phyloP scores from a whole-genome alignment of 116 monocot genomes.

The Cymodocea nodosa region DNA sequence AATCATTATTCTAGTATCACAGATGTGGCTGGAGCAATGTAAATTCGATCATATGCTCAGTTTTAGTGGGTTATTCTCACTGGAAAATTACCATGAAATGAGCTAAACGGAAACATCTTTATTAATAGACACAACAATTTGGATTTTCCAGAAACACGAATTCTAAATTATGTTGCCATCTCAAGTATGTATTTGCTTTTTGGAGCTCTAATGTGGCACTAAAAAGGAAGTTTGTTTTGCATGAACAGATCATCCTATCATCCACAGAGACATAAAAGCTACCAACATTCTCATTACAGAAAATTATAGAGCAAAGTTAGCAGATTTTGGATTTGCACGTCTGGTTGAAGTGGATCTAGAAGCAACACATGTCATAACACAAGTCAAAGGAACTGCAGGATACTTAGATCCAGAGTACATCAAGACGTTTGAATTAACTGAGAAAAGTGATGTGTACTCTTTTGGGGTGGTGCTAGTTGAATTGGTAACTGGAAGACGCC shows the following conservation, averaged over 20 bases:
- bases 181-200: no score
- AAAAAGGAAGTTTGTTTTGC: not conserved
- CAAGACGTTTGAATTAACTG: conserved; percentile 62
- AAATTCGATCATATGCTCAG: no score
- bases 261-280: conserved; percentile 72
- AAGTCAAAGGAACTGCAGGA: conserved; percentile 60
- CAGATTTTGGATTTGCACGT: conserved; percentile 67
- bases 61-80: no score
- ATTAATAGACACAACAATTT: no score
- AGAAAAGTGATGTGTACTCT: conserved; percentile 85
- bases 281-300: conserved; percentile 66
- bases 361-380: conserved; percentile 49
- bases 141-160: no score
- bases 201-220: no score
- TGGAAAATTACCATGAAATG: no score
- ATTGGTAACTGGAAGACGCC: conserved; percentile 57
- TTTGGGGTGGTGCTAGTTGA: conserved; percentile 84
- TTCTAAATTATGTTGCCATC: no score
- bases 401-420: conserved; percentile 83
- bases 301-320: conserved; percentile 56
- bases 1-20: no score
- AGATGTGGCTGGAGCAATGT: no score
- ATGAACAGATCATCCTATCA: conserved; percentile 57
- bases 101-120: no score
- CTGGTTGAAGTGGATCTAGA: conserved; percentile 32